phyloP scores from a whole-genome alignment of 1,284 basidiomycete species.

The Fomes fomentarius region DNA sequence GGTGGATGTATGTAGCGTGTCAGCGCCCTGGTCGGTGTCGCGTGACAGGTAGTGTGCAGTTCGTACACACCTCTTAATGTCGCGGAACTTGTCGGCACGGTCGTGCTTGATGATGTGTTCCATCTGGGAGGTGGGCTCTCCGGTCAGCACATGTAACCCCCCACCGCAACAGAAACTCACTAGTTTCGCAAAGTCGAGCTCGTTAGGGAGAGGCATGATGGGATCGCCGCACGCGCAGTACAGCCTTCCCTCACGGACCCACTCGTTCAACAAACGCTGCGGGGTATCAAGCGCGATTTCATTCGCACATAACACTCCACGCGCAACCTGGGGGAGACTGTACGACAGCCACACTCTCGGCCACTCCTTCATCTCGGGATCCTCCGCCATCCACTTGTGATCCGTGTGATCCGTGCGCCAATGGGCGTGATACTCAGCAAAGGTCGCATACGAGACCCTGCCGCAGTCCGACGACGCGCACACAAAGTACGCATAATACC shows the following conservation, averaged over 20 bases:
- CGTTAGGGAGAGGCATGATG: neutral
- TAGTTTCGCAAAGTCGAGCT: conserved; percentile 3
- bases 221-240: conserved; percentile 15
- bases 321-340: too few relatives aligned
- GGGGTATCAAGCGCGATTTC: neutral
- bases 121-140: neutral
- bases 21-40: too few relatives aligned
- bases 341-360: neutral
- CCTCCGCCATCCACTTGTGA: neutral
- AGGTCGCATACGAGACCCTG: neutral
- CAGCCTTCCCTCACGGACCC: neutral
- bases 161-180: neutral
- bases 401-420: conserved; percentile 10
- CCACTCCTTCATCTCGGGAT: neutral
- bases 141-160: neutral
- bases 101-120: neutral
- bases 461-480: neutral
- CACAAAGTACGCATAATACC: conserved; percentile 5
- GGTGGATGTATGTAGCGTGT: neutral
- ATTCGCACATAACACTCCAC: neutral
- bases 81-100: neutral
- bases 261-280: neutral
- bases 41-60: too few relatives aligned
- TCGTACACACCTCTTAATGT: neutral
- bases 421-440: conserved; percentile 3